Base-by-base conservation (phyloP, 2,329 filamentous ascomycete species). In the Periconia sp. region DNA sequence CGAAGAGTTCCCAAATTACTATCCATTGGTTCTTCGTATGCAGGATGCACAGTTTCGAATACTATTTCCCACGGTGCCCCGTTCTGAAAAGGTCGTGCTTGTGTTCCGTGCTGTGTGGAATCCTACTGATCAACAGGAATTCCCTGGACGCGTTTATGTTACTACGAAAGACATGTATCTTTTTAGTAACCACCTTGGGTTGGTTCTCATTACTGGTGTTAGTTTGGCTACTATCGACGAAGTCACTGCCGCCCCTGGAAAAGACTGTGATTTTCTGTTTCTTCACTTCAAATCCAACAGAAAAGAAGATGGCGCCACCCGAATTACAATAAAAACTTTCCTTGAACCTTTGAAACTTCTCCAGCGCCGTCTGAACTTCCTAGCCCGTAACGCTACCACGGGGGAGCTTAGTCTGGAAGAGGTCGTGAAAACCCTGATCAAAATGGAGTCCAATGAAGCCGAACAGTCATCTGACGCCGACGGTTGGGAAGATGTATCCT, bases 81-180 rank as follows among this genome's bases (percentile, higher is more conserved):
- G 84, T 30, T 84, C 89, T 17, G 92, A 97, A 66, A 91, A 91
- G 70, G 80, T 96, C 8, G 87, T 97, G 2, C 81, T 97, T 47
- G 94, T 99, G 2, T 97, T 97, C 76, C 85, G 92, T 44, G 93
- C 92, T 15, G 91, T 91, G 0, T 99, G 94, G 91, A 88, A 85
- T 64, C 85, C 86, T 1, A 88, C 86, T 60, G 86, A 89, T 50
- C 83, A 86, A 61, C 87, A 90, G 72, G 87, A 90, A 56, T 91
- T 97, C 55, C 87, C 88, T 9, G 88, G 94, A 1, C 85, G 94
- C 49, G 86, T 96, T 20, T 99, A 95, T 71, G 87, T 96, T 55
- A 97, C 93, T 0, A 82, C 88, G 0, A 86, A 88, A 57, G 89
- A 92, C 59, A 86, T 99, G 71, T 97, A 96, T 73, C 97, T 99